phyloP scores from a whole-genome alignment of 768 basidiomycete species.

The Mycena filopes region DNA sequence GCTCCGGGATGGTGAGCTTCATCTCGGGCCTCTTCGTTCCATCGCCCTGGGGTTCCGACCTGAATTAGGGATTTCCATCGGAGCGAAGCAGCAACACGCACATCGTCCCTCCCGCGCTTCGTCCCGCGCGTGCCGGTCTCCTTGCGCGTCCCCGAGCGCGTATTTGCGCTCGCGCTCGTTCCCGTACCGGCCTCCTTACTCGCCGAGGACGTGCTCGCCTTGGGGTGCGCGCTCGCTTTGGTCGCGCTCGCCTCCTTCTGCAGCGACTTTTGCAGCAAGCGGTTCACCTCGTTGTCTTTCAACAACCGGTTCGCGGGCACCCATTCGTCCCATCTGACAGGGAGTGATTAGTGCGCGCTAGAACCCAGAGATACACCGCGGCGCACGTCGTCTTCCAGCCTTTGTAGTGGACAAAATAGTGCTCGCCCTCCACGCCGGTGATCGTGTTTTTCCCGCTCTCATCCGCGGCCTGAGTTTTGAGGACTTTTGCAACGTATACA shows the following conservation, averaged over 20 bases:
- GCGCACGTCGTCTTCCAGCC: conserved; percentile 98
- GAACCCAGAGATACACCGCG: not conserved
- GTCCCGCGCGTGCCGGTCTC: conserved; percentile 69
- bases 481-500: conserved; percentile 96
- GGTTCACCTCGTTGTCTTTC: conserved; percentile 85
- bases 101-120: conserved; percentile 81
- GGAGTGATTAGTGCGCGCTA: conserved; percentile 11
- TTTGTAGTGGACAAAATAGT: conserved; percentile 98
- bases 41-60: conserved; percentile 50
- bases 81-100: conserved; percentile 42
- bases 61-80: conserved; percentile 5
- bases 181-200: conserved; percentile 35
- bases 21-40: conserved; percentile 87
- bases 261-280: conserved; percentile 81
- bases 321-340: conserved; percentile 94
- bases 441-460: conserved; percentile 73
- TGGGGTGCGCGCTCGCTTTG: conserved; percentile 15
- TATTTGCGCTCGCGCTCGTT: conserved; percentile 40
- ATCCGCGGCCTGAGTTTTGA: conserved; percentile 60
- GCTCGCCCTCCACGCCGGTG: conserved; percentile 72
- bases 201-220: conserved; percentile 41
- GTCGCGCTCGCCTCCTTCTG: conserved; percentile 43
- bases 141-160: conserved; percentile 53
- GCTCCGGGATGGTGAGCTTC: conserved; percentile 89
- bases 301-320: conserved; percentile 84